Evolutionary conservation across 2,329 filamentous ascomycete species (phyloP).

Genomic region (Fusarium mundagurra): DNA sequence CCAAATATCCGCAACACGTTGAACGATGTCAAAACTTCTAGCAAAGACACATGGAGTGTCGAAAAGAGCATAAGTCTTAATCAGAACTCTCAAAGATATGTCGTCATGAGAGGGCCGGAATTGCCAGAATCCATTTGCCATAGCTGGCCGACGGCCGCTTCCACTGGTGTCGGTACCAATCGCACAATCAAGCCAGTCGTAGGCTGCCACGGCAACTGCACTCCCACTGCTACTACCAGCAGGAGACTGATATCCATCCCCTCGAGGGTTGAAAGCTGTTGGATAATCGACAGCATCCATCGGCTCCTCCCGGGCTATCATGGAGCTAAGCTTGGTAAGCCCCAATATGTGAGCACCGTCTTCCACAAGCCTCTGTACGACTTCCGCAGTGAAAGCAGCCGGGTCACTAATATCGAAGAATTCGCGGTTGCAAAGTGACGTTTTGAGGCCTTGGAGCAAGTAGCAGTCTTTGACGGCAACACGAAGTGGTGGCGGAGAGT

Average conservation of each 20-base stretch:
- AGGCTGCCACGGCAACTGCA: constrained; percentile 51
- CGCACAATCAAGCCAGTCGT: constrained; percentile 54
- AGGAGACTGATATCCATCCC: constrained; percentile 58
- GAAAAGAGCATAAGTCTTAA: not conserved
- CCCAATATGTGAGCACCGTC: not conserved
- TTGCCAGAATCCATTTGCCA: constrained; percentile 50
- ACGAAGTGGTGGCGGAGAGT: too few relatives aligned
- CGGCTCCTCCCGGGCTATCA: not conserved
- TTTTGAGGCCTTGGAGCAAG: too few relatives aligned
- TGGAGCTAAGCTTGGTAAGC: not conserved
- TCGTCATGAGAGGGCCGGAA: not conserved
- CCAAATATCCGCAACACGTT: not conserved
- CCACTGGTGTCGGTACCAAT: constrained; percentile 25
- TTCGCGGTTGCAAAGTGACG: too few relatives aligned
- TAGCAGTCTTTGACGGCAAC: too few relatives aligned
- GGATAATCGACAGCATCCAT: constrained; percentile 47
- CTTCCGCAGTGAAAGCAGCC: too few relatives aligned
- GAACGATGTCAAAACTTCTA: not conserved
- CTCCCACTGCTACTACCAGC: constrained; percentile 56
- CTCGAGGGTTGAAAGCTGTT: constrained; percentile 55
- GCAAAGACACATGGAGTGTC: not conserved
- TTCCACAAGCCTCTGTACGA: too few relatives aligned
- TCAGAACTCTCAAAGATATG: rapidly evolving
- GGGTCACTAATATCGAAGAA: too few relatives aligned
- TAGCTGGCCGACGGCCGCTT: constrained; percentile 56